Base-by-base conservation (phyloP, 169 alveolate species). In the Babesia bovis region DNA sequence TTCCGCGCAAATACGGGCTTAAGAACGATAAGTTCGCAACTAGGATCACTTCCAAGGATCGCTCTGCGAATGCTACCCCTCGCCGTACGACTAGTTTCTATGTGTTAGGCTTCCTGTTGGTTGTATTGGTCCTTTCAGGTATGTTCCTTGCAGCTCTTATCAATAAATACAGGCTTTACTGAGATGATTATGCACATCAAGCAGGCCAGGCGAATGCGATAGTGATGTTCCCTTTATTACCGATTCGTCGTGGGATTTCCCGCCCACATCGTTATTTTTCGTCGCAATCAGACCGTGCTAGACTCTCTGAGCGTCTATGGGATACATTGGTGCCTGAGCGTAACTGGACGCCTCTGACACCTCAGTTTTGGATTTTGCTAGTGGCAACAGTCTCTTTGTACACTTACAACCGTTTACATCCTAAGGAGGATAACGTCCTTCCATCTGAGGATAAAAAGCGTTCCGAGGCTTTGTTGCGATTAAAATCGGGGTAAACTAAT, bases 291-390 rank as follows among this genome's bases (percentile, higher is more conserved):
- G 73, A 63, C 15, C 58, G 73, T 2, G 73, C 71, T 4, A 38
- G 71, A 10, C 25, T 45, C 30, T 56, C 79, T 30, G 66, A 58
- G 68, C 52, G 69, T 13, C 40, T 78, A 26, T 78, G 82, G 82
- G 69, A 78, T 35, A 58, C 82, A 15, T 47, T 78, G 45, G 86
- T 78, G 25, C 82, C 82, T n/a, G 86, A 78, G 69, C 49, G 75
- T 30, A 78, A 47, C 52, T 78, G 86, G 82, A 44, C 82, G 13
- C 72, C 51, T 26, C 26, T 40, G n/a, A 55, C 83, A 2, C 82
- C 86, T 0, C 82, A 68, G 51, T 67, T 78, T 41, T 67, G 81
- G 82, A 63, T 67, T 4, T 38, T 78, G 32, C 33, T 59, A 3
- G 44, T 45, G 15, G 69, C 75, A 23, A 78, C 86, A 0, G 19